These are phyloP conservation scores for Microthlaspi erraticum DNA, from an alignment of 345 rosid species.

Conservation along the genomic window DNA sequence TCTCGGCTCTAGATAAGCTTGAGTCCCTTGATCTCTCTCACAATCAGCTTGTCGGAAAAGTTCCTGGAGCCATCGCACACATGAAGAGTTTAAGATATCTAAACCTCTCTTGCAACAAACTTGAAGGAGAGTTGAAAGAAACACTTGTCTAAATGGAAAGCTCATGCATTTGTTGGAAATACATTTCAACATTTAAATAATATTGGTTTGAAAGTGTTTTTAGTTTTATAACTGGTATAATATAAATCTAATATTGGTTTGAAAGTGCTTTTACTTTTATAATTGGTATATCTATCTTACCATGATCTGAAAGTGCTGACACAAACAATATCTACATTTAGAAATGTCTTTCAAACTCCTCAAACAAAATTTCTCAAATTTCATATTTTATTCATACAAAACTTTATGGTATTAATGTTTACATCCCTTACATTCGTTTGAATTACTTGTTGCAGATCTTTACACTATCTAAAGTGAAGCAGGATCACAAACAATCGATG, in stretches of 20 bases:
- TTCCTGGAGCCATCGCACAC: conserved; percentile 64
- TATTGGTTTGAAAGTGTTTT: too few species aligned
- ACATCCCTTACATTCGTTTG: conserved; percentile 15
- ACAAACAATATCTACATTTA: too few species aligned
- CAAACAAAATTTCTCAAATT: neutral
- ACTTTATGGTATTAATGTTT: conserved; percentile 2
- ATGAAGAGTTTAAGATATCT: conserved; percentile 76
- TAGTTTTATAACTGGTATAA: too few species aligned
- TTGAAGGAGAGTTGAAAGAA: conserved; percentile 67
- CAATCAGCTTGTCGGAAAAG: conserved; percentile 67
- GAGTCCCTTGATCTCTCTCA: conserved; percentile 74
- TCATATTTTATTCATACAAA: neutral
- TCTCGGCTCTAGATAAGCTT: conserved; percentile 66
- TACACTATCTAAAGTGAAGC: conserved; percentile 2
- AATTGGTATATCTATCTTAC: too few species aligned
- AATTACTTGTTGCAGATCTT: conserved; percentile 18
- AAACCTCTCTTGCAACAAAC: conserved; percentile 76
- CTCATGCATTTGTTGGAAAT: too few species aligned
- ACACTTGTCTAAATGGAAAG: too few species aligned
- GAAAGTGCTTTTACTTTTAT: too few species aligned
- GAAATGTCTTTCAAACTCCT: neutral
- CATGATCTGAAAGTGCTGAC: too few species aligned
- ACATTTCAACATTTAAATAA: too few species aligned
- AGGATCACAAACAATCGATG: conserved; percentile 3
- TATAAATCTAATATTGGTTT: too few species aligned